Evolutionary conservation across 2,329 filamentous ascomycete genomes (phyloP).

Genomic region (Aspergillus sp.): DNA sequence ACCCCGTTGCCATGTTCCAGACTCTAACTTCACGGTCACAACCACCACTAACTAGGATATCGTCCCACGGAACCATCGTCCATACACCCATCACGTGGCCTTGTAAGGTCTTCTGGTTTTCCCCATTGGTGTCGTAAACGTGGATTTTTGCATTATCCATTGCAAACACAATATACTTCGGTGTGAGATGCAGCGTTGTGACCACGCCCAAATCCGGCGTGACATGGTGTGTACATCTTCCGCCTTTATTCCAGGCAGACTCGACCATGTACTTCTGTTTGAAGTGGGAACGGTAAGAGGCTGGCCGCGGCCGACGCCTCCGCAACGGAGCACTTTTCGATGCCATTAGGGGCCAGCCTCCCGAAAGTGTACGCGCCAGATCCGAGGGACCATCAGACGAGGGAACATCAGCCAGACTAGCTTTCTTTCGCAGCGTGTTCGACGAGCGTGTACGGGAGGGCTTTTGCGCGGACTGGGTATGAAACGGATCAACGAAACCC

Average conservation of each 20-base stretch:
- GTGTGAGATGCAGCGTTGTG: constrained; percentile 85
- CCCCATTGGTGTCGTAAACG: constrained; percentile 87
- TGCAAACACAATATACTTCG: constrained; percentile 95
- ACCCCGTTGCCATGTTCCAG: constrained; percentile 93
- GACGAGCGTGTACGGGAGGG: constrained; percentile 14
- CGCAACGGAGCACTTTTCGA: constrained; percentile 24
- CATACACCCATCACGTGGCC: constrained; percentile 99
- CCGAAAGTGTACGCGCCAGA: constrained; percentile 31
- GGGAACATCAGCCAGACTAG: constrained; percentile 21
- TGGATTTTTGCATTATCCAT: constrained; percentile 98
- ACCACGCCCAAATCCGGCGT: constrained; percentile 96
- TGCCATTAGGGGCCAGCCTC: constrained; percentile 21
- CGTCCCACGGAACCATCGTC: constrained; percentile 98
- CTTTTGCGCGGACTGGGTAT: constrained; percentile 17
- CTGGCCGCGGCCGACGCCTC: constrained; percentile 53
- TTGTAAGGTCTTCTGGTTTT: constrained; percentile 77
- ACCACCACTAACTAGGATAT: constrained; percentile 87
- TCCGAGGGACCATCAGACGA: constrained; percentile 40
- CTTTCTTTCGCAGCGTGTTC: constrained; percentile 17
- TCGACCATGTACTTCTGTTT: constrained; percentile 96
- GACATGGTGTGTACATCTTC: constrained; percentile 77
- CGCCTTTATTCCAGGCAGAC: constrained; percentile 89
- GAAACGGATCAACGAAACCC: constrained; percentile 30
- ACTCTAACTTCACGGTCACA: constrained; percentile 95
- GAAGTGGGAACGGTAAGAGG: constrained; percentile 92